A percentile compares a stretch with the other conserved stretches of the same genome.
Evolutionary conservation across 164 flowering plant species (phyloP).

Genomic region (Tinospora cordifolia): DNA sequence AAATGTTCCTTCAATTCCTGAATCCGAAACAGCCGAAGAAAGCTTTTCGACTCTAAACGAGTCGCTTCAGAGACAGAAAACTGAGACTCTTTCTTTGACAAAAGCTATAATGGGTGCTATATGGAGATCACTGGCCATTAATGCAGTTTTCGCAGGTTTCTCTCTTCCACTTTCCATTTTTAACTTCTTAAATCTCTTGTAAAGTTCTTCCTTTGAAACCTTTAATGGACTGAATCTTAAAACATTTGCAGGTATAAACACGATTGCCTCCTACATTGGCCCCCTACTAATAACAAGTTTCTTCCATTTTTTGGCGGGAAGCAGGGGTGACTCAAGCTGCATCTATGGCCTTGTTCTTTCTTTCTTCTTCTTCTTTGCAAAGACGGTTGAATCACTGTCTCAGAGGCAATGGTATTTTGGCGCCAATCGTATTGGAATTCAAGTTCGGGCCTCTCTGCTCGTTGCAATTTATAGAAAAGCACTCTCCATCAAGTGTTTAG

Average conservation of each 20-base stretch:
- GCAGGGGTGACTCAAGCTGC: constrained; percentile 35
- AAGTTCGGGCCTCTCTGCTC: constrained; percentile 56
- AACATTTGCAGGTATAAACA: constrained; percentile 45
- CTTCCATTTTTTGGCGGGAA: constrained; percentile 44
- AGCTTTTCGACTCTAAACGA: constrained; percentile 45
- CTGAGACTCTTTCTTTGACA: constrained; percentile 29
- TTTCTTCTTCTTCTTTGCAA: constrained; percentile 50
- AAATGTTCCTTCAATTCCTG: constrained; percentile 56
- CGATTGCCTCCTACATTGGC: constrained; percentile 71
- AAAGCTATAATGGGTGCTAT: constrained; percentile 37
- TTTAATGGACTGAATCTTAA: neutral
- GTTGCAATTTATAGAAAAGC: constrained; percentile 50
- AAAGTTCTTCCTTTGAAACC: neutral
- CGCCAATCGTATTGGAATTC: constrained; percentile 56
- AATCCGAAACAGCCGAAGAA: constrained; percentile 47
- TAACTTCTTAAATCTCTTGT: neutral
- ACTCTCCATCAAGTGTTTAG: constrained; percentile 36
- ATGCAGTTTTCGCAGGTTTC: constrained; percentile 72
- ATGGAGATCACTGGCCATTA: constrained; percentile 49
- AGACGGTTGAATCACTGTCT: constrained; percentile 67
- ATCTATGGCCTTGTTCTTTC: constrained; percentile 56
- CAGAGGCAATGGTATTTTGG: constrained; percentile 90
- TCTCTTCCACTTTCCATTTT: neutral
- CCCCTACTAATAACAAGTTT: constrained; percentile 64
- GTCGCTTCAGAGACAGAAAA: constrained; percentile 37